phyloP scores from a whole-genome alignment of 2,329 filamentous ascomycete species.

The Diaporthe amygdali region DNA sequence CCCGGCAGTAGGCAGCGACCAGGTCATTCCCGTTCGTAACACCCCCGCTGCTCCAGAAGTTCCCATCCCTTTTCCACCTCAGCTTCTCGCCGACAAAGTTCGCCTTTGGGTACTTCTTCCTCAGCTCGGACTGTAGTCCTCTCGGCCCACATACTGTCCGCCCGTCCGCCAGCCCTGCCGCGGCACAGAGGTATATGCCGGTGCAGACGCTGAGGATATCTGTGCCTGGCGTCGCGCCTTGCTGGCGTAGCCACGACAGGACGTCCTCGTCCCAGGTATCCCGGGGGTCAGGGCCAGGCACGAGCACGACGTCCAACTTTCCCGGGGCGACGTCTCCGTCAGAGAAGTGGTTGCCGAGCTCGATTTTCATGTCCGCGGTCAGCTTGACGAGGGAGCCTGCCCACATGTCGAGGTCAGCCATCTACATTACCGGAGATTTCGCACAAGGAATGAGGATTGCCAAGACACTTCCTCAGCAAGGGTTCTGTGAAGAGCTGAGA shows the following conservation, averaged over 20 bases:
- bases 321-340: constrained; percentile 55
- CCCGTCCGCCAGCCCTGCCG: constrained; percentile 53
- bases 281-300: constrained; percentile 55
- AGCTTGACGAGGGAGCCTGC: constrained; percentile 42
- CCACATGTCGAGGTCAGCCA: neutral
- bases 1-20: constrained; percentile 55
- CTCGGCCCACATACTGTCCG: constrained; percentile 53
- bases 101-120: constrained; percentile 39
- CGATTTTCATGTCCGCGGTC: constrained; percentile 45
- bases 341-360: constrained; percentile 48
- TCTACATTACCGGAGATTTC: too few species aligned
- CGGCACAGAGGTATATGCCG: constrained; percentile 52
- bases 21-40: constrained; percentile 63
- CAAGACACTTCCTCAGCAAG: neutral
- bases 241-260: constrained; percentile 48
- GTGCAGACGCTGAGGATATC: constrained; percentile 60
- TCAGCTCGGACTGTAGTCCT: constrained; percentile 45
- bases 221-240: constrained; percentile 42
- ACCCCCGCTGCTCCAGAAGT: constrained; percentile 60
- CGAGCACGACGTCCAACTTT: constrained; percentile 54
- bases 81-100: constrained; percentile 50
- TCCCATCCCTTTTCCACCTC: constrained; percentile 58
- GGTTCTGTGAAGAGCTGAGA: neutral
- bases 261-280: constrained; percentile 37
- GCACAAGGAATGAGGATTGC: neutral